phyloP scores from a whole-genome alignment of 768 basidiomycete genomes.

The Baorangia bicolor region DNA sequence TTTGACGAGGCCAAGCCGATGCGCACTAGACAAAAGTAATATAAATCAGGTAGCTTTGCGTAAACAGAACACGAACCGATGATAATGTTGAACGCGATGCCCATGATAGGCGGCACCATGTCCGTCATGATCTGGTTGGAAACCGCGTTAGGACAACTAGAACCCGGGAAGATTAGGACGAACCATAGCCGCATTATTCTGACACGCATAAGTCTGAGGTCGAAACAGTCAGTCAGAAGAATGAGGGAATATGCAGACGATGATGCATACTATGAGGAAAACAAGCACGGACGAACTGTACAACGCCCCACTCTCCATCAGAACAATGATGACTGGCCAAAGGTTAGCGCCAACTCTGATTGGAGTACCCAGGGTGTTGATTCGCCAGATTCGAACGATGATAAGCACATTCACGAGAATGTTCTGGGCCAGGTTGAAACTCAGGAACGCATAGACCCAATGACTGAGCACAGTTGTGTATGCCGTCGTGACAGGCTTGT shows the following conservation, averaged over 20 bases:
- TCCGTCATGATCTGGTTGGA: conserved; percentile 6
- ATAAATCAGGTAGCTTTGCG: neutral
- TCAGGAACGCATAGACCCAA: conserved; percentile 6
- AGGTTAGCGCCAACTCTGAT: neutral
- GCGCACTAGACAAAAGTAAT: neutral
- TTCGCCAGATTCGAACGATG: conserved; percentile 5
- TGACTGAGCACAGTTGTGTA: neutral
- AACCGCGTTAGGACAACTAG: neutral
- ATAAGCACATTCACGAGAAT: conserved; percentile 7
- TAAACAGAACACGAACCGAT: neutral
- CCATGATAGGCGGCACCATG: conserved; percentile 6
- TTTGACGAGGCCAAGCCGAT: neutral
- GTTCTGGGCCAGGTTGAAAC: conserved; percentile 9
- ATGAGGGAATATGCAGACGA: neutral
- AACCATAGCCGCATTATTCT: conserved; percentile 5
- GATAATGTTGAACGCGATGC: conserved; percentile 8
- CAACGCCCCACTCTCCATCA: conserved; percentile 10
- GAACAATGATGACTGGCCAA: conserved; percentile 1
- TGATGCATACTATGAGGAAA: conserved; percentile 1
- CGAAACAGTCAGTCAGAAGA: neutral
- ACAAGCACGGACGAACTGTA: conserved; percentile 6
- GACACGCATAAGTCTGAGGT: conserved; percentile 1
- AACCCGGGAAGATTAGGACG: neutral
- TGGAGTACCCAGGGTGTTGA: neutral
- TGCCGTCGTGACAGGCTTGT: neutral